Percentiles rank a stretch among this genome's conserved stretches.
Evolutionary conservation across 306 rosid species (phyloP).

Genomic region (Notholithocarpus densiflorus): DNA sequence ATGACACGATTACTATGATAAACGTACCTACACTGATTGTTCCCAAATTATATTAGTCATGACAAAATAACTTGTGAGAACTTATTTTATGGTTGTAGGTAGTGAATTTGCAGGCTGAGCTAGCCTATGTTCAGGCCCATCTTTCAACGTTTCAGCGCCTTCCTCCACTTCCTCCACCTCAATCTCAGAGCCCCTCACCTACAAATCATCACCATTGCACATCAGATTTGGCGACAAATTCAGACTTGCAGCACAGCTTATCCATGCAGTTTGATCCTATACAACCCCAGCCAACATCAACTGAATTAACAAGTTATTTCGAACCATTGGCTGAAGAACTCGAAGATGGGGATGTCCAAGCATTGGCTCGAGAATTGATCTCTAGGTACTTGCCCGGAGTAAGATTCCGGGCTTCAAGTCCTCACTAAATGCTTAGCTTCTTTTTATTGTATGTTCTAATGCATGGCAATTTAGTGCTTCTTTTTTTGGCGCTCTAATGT

Average conservation of each 20-base stretch:
- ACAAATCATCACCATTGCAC: constrained; percentile 27
- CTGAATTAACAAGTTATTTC: constrained; percentile 28
- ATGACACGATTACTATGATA: too few relatives aligned
- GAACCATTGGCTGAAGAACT: constrained; percentile 36
- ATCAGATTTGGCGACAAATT: constrained; percentile 25
- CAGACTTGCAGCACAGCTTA: constrained; percentile 27
- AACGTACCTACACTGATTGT: too few relatives aligned
- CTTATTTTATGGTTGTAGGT: constrained; percentile 39
- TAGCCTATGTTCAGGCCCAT: constrained; percentile 71
- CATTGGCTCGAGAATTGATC: constrained; percentile 58
- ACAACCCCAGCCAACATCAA: constrained; percentile 27
- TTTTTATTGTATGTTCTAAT: not conserved
- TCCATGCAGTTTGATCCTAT: constrained; percentile 41
- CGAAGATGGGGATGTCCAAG: constrained; percentile 53
- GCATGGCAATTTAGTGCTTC: not conserved
- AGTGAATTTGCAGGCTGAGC: constrained; percentile 75
- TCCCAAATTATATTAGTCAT: too few relatives aligned
- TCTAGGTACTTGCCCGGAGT: constrained; percentile 63
- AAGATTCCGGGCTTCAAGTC: constrained; percentile 44
- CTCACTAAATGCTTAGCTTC: constrained; percentile 17
- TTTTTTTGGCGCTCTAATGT: constrained; percentile 5
- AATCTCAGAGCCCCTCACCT: constrained; percentile 21
- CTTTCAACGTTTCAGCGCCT: constrained; percentile 54
- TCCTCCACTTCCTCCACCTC: constrained; percentile 10
- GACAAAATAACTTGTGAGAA: not conserved